A percentile compares a stretch with the other conserved stretches of the same genome.
Evolutionary conservation across 305 asterid species (phyloP).

Genomic region (Rubia peregrina): DNA sequence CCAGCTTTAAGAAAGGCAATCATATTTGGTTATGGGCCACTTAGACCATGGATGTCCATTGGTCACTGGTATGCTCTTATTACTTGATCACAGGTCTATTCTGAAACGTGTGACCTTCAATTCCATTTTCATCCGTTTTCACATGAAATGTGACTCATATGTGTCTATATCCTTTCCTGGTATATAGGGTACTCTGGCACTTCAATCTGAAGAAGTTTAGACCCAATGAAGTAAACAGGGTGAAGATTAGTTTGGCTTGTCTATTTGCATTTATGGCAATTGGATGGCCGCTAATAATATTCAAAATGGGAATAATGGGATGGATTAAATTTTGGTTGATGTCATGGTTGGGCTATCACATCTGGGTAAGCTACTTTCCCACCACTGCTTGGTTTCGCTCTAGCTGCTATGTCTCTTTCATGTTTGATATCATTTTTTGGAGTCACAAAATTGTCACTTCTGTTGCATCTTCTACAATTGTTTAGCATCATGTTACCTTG

Average conservation of each 20-base stretch:
- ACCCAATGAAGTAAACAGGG: constrained; percentile 75
- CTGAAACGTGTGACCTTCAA: not conserved
- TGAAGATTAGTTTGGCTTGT: constrained; percentile 89
- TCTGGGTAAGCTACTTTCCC: constrained; percentile 62
- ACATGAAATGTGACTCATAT: not conserved
- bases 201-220: constrained; percentile 80
- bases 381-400: constrained; percentile 4
- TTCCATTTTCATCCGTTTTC: not conserved
- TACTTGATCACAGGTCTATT: constrained; percentile 7
- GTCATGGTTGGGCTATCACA: constrained; percentile 98
- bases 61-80: constrained; percentile 63
- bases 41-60: constrained; percentile 86
- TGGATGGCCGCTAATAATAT: constrained; percentile 91
- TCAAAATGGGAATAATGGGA: constrained; percentile 70
- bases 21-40: constrained; percentile 68
- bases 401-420: constrained; percentile 1
- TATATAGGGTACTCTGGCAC: constrained; percentile 64
- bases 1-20: constrained; percentile 66
- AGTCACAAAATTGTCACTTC: not conserved
- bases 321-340: constrained; percentile 97
- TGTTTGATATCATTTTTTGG: not conserved
- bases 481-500: not conserved
- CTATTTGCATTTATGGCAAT: constrained; percentile 91
- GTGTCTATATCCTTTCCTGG: constrained; percentile 15
- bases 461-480: not conserved